These are phyloP conservation scores for Myrica gale DNA, from an alignment of 306 rosid species.

Conservation along the genomic window DNA sequence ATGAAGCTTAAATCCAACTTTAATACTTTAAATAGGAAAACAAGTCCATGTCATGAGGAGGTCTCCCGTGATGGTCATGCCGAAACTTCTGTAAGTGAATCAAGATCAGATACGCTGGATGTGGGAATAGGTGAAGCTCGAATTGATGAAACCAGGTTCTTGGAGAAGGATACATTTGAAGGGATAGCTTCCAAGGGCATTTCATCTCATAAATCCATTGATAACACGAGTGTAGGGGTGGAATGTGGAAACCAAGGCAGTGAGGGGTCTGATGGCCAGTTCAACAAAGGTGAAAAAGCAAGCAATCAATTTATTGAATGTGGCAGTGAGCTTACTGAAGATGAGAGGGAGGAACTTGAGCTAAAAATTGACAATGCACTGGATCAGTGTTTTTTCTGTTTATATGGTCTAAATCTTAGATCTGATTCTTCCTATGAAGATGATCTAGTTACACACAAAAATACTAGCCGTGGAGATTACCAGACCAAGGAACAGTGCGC, in stretches of 20 bases:
- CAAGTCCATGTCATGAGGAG: slow-evolving; percentile 42
- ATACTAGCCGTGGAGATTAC: slow-evolving; percentile 92
- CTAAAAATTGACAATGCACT: slow-evolving; percentile 74
- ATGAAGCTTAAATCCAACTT: slow-evolving; percentile 74
- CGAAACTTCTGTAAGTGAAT: slow-evolving; percentile 46
- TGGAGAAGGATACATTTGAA: slow-evolving; percentile 45
- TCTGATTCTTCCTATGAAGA: slow-evolving; percentile 92
- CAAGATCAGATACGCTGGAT: slow-evolving; percentile 43
- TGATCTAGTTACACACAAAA: slow-evolving; percentile 80
- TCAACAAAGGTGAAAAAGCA: slow-evolving; percentile 41
- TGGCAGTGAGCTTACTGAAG: slow-evolving; percentile 64
- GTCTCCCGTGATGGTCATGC: slow-evolving; percentile 44
- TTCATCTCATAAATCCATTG: slow-evolving; percentile 40
- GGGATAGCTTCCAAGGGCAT: slow-evolving; percentile 40
- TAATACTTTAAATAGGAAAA: slow-evolving; percentile 51
- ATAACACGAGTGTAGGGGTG: slow-evolving; percentile 46
- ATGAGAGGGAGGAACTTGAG: slow-evolving; percentile 92
- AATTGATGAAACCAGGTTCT: slow-evolving; percentile 42
- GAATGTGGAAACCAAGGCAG: slow-evolving; percentile 44
- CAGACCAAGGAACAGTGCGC: slow-evolving; percentile 96
- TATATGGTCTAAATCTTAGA: slow-evolving; percentile 88
- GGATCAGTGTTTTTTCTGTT: slow-evolving; percentile 94
- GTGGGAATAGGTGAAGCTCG: slow-evolving; percentile 40
- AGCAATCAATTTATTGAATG: slow-evolving; percentile 50
- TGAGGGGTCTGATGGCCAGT: slow-evolving; percentile 43